A percentile compares a stretch with the other conserved stretches of the same genome.
Conservation (phyloP, 2,329 filamentous ascomycete species). For the Nigrograna mackinnonii region DNA sequence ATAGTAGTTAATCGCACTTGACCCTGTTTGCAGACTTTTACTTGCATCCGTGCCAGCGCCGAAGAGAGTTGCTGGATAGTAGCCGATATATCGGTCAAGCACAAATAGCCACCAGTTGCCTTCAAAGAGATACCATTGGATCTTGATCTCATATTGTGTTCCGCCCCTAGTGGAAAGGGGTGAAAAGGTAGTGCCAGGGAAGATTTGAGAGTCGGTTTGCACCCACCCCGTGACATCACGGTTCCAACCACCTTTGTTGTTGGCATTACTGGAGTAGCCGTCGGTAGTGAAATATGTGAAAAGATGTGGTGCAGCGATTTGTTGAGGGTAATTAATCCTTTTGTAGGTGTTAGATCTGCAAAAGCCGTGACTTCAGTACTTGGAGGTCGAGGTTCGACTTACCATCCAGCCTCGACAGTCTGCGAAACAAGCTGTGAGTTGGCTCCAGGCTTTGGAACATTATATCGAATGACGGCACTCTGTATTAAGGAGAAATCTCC, state of each 20-base stretch:
- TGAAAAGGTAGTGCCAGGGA: conserved; percentile 11
- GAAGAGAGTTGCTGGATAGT: conserved; percentile 15
- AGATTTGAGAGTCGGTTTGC: conserved; percentile 14
- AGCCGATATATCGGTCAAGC: conserved; percentile 18
- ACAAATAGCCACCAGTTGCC: conserved; percentile 21
- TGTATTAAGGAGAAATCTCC: conserved; percentile 15
- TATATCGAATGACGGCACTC: conserved; percentile 11
- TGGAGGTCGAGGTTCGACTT: not conserved
- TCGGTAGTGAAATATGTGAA: conserved; percentile 20
- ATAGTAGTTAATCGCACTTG: conserved; percentile 13
- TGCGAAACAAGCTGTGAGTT: conserved; percentile 11
- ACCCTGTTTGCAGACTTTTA: conserved; percentile 6
- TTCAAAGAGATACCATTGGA: conserved; percentile 12
- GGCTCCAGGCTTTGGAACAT: conserved; percentile 14
- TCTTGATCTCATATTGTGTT: conserved; percentile 16
- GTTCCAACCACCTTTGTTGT: conserved; percentile 19
- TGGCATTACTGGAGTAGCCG: conserved; percentile 14
- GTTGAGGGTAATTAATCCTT: conserved; percentile 18
- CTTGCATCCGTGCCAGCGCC: conserved; percentile 12
- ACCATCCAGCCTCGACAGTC: conserved; percentile 18
- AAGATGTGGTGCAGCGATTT: conserved; percentile 13
- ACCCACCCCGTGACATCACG: conserved; percentile 18
- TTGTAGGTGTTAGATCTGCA: not conserved
- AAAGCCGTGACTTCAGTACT: not conserved
- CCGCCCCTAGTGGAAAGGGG: conserved; percentile 14